phyloP scores from a whole-genome alignment of 495 filamentous ascomycete species.

The Hypoxylon subgilvum region DNA sequence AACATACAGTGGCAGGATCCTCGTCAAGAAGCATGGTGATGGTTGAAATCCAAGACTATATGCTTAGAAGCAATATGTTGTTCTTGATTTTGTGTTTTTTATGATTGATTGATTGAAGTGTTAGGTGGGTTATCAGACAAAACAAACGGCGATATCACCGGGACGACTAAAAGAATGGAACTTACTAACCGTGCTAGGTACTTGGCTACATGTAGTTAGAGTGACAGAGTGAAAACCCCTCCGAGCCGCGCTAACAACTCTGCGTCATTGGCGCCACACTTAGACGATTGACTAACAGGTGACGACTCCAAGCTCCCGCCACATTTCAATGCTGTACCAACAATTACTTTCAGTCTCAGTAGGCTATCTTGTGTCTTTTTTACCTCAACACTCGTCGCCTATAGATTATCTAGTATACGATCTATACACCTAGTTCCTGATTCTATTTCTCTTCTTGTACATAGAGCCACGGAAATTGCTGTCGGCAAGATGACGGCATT shows the following conservation, averaged over 20 bases:
- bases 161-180: slow-evolving; percentile 21
- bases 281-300: slow-evolving; percentile 24
- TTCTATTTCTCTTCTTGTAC: too few species aligned
- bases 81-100: neutral
- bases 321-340: slow-evolving; percentile 44
- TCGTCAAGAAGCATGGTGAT: slow-evolving; percentile 94
- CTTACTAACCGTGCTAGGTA: neutral
- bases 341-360: slow-evolving; percentile 2
- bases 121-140: slow-evolving; percentile 19
- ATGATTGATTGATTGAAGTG: neutral
- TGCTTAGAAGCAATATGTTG: neutral
- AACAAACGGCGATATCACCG: slow-evolving; percentile 32
- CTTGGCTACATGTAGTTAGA: too few species aligned
- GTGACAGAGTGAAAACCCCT: too few species aligned
- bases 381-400: slow-evolving; percentile 41
- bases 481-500: slow-evolving; percentile 65
- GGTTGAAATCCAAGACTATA: slow-evolving; percentile 1
- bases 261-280: slow-evolving; percentile 59
- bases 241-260: slow-evolving; percentile 24
- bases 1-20: slow-evolving; percentile 78
- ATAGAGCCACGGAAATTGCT: neutral
- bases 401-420: neutral
- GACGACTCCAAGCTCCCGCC: slow-evolving; percentile 40
- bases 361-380: slow-evolving; percentile 44
- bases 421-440: neutral